phyloP scores from a whole-genome alignment of 2,329 filamentous ascomycete species.

The Tricladium varicosporioides region DNA sequence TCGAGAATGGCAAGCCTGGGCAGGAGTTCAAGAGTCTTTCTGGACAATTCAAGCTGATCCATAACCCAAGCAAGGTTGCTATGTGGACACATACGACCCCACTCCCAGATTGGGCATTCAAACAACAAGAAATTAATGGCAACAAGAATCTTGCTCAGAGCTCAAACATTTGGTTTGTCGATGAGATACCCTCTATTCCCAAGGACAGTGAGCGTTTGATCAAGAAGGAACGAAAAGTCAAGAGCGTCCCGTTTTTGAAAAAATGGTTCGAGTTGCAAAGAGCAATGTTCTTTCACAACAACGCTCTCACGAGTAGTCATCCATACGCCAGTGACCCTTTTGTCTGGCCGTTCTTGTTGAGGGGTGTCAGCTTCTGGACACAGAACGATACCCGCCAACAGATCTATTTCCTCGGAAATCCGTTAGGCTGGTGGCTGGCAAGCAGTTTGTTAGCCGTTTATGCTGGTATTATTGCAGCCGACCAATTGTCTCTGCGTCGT shows the following conservation, averaged over 20 bases:
- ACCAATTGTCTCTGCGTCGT: constrained; percentile 89
- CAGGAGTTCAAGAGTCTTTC: constrained; percentile 89
- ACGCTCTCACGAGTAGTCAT: constrained; percentile 93
- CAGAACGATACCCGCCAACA: constrained; percentile 92
- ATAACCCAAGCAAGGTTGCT: constrained; percentile 91
- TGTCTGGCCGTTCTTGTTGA: constrained; percentile 96
- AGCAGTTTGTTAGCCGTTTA: constrained; percentile 92
- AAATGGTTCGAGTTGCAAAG: constrained; percentile 97
- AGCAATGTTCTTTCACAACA: constrained; percentile 99
- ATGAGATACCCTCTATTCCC: constrained; percentile 81
- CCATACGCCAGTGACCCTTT: constrained; percentile 93
- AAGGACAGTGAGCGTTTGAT: constrained; percentile 67
- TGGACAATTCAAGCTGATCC: constrained; percentile 93
- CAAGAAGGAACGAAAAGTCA: constrained; percentile 76
- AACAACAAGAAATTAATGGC: constrained; percentile 98
- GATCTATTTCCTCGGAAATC: constrained; percentile 98
- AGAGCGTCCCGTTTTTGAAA: constrained; percentile 79
- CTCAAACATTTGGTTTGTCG: constrained; percentile 92
- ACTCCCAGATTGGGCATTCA: constrained; percentile 95
- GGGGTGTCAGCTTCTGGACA: constrained; percentile 99
- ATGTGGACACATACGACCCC: constrained; percentile 98
- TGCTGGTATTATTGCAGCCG: constrained; percentile 84
- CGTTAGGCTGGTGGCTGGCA: constrained; percentile 94
- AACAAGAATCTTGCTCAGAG: constrained; percentile 92
- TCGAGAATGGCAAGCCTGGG: constrained; percentile 78